Conservation (phyloP, 2,329 filamentous ascomycete species). For the Tolypocladium ophioglossoides region DNA sequence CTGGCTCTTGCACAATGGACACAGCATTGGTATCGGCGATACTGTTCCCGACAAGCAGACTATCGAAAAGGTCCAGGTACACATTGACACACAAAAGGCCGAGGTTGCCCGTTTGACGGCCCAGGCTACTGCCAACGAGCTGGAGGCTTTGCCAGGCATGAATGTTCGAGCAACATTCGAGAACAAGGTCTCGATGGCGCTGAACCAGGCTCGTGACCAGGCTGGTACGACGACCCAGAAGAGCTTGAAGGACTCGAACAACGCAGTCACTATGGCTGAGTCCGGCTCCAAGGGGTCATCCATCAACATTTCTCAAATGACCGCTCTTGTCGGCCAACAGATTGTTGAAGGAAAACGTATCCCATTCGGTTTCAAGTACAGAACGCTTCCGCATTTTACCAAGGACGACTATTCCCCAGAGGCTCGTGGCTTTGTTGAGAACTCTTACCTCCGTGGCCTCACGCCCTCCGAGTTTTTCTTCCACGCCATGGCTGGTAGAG, state of each 20-base stretch:
- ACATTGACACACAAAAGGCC: slow-evolving; percentile 71
- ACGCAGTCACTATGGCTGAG: slow-evolving; percentile 89
- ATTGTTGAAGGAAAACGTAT: slow-evolving; percentile 98
- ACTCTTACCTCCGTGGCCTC: slow-evolving; percentile 91
- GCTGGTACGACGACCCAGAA: slow-evolving; percentile 88
- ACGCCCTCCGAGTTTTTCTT: slow-evolving; percentile 98
- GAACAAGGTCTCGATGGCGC: slow-evolving; percentile 85
- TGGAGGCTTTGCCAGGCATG: slow-evolving; percentile 96
- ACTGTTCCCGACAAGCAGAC: slow-evolving; percentile 85
- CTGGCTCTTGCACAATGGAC: slow-evolving; percentile 92
- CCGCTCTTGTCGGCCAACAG: slow-evolving; percentile 92
- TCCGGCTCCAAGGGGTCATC: slow-evolving; percentile 98
- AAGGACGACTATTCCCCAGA: slow-evolving; percentile 99
- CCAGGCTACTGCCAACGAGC: slow-evolving; percentile 70
- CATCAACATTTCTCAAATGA: slow-evolving; percentile 99
- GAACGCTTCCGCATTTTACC: slow-evolving; percentile 92
- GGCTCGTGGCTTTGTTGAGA: slow-evolving; percentile 95
- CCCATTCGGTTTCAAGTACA: slow-evolving; percentile 97
- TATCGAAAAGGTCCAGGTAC: slow-evolving; percentile 72
- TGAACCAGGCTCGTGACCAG: slow-evolving; percentile 93
- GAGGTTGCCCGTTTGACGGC: slow-evolving; percentile 68
- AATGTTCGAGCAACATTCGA: slow-evolving; percentile 98
- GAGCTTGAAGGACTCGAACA: slow-evolving; percentile 91
- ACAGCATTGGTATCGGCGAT: slow-evolving; percentile 97
- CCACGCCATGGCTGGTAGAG: slow-evolving; percentile 99